Evolutionary conservation across 164 flowering plant species (phyloP), one percentile per base, ranked within the genome.

Genomic region (Echeveria elegans): DNA sequence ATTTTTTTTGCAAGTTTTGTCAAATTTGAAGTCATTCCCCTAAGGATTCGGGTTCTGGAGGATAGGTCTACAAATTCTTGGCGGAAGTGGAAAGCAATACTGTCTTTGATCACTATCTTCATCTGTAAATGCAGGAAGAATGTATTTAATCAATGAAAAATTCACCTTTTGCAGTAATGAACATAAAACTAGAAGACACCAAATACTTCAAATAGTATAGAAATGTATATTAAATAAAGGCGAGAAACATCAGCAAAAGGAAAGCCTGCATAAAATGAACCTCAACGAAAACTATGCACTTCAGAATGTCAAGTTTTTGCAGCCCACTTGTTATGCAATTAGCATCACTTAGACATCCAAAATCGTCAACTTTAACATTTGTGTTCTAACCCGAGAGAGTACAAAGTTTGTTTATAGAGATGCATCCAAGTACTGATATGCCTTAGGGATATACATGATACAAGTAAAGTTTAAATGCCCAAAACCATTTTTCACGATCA

Each of bases 11-110:
- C 94, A 70, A 93, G 82, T 70, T 88, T 86, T 97, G 86, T 86
- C 78, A 94, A 74, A 81, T 88, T 91, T 65, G 83, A 75, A 56
- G 95, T 85, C 79, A 89, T 80, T 66, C 79, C 90, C 73, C 90
- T 75, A 23, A 94, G 88, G 52, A 91, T 65, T 28, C 98, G 82
- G 32, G 98, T 89, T 68, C 98, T 79, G 47, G 78, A 87, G 65
- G 91, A 92, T 82, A 89, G 70, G 74, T 93, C 92, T 58, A 88
- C 95, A 80, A 89, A 90, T 78, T 88, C 93, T 78, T 89, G 96
- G 32, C 96, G 88, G 81, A 93, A 90, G 79, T 90, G 97, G 77
- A 89, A 93, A 66, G 95, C 83, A 58, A 90, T 69, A 77, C 97
- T 93, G 73, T 93, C 98, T 66, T 90, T 63, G 37, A 90, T 76